Conservation (phyloP, 2,329 filamentous ascomycete genomes). For the Pyrenophora graminea region DNA sequence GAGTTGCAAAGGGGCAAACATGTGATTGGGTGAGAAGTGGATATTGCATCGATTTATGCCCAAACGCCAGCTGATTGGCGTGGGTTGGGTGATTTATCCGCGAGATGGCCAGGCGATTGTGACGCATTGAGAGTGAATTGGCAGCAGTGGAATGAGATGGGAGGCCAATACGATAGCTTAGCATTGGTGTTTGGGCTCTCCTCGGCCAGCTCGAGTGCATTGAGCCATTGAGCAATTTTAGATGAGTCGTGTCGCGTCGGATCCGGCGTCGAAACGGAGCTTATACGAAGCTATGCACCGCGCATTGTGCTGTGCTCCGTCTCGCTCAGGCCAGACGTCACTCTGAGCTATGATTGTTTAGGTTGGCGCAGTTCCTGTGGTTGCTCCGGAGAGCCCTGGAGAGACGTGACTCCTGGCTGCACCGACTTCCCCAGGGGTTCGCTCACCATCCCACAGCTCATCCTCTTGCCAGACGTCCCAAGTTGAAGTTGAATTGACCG, state of each 20-base stretch:
- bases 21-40: no score
- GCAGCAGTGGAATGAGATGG: no score
- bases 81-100: background rate
- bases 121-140: background rate
- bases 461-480: background rate
- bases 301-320: conserved; percentile 11
- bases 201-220: background rate
- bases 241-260: background rate
- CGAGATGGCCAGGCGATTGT: background rate
- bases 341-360: conserved; percentile 19
- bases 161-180: no score
- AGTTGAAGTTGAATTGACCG: conserved; percentile 1
- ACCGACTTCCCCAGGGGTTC: conserved; percentile 14
- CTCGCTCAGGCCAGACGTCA: conserved; percentile 17
- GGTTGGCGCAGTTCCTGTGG: conserved; percentile 20
- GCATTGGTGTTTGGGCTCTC: background rate
- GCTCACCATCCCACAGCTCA: conserved; percentile 7
- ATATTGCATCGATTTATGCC: conserved; percentile 8
- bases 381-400: conserved; percentile 13
- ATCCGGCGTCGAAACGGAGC: conserved; percentile 1
- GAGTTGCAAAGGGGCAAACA: no score
- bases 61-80: conserved; percentile 9
- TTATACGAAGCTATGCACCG: conserved; percentile 3
- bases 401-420: conserved; percentile 11
- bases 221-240: background rate